Evolutionary conservation across 2,329 filamentous ascomycete species (phyloP), one percentile per base, ranked within the genome.

Genomic region (Hypoxylon sp.): DNA sequence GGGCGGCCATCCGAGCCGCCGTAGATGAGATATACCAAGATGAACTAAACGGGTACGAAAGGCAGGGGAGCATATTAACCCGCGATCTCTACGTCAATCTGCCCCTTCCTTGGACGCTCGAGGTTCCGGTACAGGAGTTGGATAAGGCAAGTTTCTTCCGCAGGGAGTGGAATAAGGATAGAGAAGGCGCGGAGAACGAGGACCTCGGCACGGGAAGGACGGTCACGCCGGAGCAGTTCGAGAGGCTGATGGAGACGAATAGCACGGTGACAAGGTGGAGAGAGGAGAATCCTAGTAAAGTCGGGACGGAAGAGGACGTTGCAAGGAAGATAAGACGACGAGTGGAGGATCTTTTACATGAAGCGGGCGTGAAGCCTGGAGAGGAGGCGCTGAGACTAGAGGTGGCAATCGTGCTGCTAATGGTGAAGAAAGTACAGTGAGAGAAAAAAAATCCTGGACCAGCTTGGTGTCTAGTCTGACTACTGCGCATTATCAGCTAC

Each of bases 71-170:
- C 64, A 46, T 66, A 4, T 53, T 85, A 1, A 74, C 74, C 0
- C 74, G 76, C 0, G 69, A 75, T 8, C 64, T 78, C 13, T 87
- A 86, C 68, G 56, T 64, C 0, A 70, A 76, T 11, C 74, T 59
- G 30, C 49, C 41, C n/a, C 72, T 87, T 15, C 86, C 86, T 0
- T 89, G 85, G 85, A 78, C 75, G 0, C 19, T 80, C 6, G 67
- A 70, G 3, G 49, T 65, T 1, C 68, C 75, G 0, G 73, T 78
- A 0, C 10, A 57, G 0, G 78, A 68, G 1, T 83, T 87, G 64
- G 76, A 81, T 3, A 44, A 78, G 69, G 52, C 19, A 0, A 71
- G 70, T 0, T 83, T 83, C 50, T 59, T 76, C 6, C 74, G 81
- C 0, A 77, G 75, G 56, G 79, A 82, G 8, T 86, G 82, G 82